Evolutionary conservation across 768 basidiomycete genomes (phyloP), one percentile per base, ranked within the genome.

Genomic region (Trametes villosa): DNA sequence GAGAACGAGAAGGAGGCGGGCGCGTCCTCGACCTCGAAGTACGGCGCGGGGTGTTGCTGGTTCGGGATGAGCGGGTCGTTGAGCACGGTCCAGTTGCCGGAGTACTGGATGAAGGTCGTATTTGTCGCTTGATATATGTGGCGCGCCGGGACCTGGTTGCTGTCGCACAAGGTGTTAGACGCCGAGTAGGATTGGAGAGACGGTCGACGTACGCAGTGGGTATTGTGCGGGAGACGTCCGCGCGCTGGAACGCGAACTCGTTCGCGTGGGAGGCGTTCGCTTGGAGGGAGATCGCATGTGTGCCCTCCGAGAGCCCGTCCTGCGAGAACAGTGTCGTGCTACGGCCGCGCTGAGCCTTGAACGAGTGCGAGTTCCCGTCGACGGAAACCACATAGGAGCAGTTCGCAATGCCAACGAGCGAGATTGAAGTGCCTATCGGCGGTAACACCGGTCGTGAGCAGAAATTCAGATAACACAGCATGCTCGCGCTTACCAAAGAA

Each of bases 201-300:
- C 22, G 18, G n/a, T 20, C 11, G 5, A 26, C 53, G 30, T 29
- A 65, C 56, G 63, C 69, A 0, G 42, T 45, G 22, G 48, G 24
- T 24, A 65, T 41, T n/a, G 76, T 30, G 74, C 71, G 54, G 67
- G 74, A 78, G 49, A 89, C 74, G 41, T 80, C 65, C 0, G 86
- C 88, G 58, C 74, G 72, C 57, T 86, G 81, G 70, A 91, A 89
- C 13, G 72, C 72, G 55, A 24, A 46, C 54, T 5, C 9, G 51
- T 42, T 36, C 29, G 18, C 38, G 59, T 69, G 51, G 0, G 47
- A 67, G 67, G 71, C 51, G 42, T 81, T 50, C 69, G 72, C 20
- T 79, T 78, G 83, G 54, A 92, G 74, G 27, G 79, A 74, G 49
- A 92, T 67, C 5, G 78, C 81, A 70, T 92, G 90, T 42, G 71